Percentiles rank a stretch among this genome's conserved stretches.
Conservation (phyloP, 306 rosid genomes). For the Acacia crassicarpa region DNA sequence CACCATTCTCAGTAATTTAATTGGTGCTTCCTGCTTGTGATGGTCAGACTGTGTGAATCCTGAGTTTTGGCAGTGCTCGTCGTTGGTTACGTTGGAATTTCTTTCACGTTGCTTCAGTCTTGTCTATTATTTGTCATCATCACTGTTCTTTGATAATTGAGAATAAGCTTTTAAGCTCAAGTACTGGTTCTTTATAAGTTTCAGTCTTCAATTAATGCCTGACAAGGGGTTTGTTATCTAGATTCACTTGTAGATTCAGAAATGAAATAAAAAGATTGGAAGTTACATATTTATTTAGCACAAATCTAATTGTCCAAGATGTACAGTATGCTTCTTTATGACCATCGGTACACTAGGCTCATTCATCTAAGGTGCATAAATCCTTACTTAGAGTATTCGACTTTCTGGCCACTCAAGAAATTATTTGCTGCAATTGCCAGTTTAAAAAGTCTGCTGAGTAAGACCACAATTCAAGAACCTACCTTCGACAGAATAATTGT, state of each 20-base stretch:
- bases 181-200: conserved; percentile 12
- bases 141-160: not conserved
- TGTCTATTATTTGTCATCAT: not conserved
- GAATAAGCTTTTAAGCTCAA: conserved; percentile 18
- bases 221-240: not conserved
- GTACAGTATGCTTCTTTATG: conserved; percentile 18
- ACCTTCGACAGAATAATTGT: conserved; percentile 94
- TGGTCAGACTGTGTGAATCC: conserved; percentile 23
- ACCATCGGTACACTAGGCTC: not conserved
- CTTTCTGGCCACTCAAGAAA: conserved; percentile 14
- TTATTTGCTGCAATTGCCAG: conserved; percentile 50
- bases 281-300: conserved; percentile 18
- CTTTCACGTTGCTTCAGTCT: conserved; percentile 13
- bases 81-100: conserved; percentile 5
- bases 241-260: conserved; percentile 4
- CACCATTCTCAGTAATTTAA: conserved; percentile 18
- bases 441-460: conserved; percentile 56
- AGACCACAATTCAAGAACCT: conserved; percentile 88
- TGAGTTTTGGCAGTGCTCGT: not conserved
- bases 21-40: conserved; percentile 21
- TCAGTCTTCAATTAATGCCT: not conserved
- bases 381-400: conserved; percentile 7
- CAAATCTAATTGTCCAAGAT: conserved; percentile 8
- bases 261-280: conserved; percentile 1
- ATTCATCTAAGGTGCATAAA: conserved; percentile 22